A percentile compares a stretch with the other conserved stretches of the same genome.
phyloP scores from a whole-genome alignment of 1,139 yeast species.

The Debaryomycetaceae sp. region DNA sequence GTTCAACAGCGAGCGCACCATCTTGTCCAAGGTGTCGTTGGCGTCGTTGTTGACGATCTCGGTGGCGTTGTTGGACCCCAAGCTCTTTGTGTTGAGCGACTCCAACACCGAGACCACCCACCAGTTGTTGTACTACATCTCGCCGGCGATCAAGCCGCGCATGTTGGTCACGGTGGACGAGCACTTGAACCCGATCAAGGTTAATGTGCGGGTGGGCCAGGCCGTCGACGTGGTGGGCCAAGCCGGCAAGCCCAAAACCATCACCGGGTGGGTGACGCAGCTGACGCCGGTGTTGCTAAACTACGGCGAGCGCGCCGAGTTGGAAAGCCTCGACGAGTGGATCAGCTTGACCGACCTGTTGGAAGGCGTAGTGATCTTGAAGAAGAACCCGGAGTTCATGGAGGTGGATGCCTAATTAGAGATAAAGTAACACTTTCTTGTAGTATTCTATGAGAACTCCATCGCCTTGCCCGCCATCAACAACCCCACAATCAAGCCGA shows the following conservation, averaged over 20 bases:
- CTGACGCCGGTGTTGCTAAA: conserved; percentile 93
- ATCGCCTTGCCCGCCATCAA: conserved; percentile 95
- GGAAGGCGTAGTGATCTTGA: conserved; percentile 91
- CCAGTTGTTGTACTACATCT: conserved; percentile 73
- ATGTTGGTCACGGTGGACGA: conserved; percentile 92
- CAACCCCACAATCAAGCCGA: conserved; percentile 92
- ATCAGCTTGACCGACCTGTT: conserved; percentile 74
- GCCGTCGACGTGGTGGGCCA: conserved; percentile 99
- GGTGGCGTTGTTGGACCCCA: conserved; percentile 83
- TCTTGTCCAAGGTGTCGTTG: conserved; percentile 81
- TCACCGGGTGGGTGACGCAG: conserved; percentile 99
- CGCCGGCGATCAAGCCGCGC: conserved; percentile 89
- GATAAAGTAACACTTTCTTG: conserved; percentile 1
- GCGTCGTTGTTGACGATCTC: conserved; percentile 87
- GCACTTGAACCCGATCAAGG: conserved; percentile 80
- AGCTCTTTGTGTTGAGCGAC: conserved; percentile 53
- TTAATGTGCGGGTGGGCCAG: conserved; percentile 96
- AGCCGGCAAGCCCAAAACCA: conserved; percentile 98
- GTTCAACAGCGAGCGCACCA: conserved; percentile 84
- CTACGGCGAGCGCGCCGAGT: conserved; percentile 93
- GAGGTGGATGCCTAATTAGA: conserved; percentile 48
- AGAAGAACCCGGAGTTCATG: conserved; percentile 84
- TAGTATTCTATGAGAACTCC: conserved; percentile 48
- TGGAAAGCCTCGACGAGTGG: conserved; percentile 87
- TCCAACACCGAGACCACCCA: conserved; percentile 60